Conservation (phyloP, 78 protist genomes). For the Dictyostelium capitatum region DNA sequence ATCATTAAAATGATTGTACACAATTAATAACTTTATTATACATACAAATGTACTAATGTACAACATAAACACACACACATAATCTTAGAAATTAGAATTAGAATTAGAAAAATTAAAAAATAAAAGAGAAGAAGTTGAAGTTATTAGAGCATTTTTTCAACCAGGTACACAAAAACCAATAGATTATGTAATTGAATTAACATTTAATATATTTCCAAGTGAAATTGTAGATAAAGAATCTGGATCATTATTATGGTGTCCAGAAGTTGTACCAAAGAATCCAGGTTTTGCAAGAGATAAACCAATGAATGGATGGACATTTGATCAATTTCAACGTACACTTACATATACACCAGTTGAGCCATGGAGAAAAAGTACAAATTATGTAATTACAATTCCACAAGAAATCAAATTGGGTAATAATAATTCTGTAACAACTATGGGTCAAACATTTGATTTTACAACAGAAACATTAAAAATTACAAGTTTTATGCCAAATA, state of each 20-base stretch:
- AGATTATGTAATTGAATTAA: constrained; percentile 21
- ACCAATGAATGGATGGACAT: constrained; percentile 61
- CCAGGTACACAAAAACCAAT: constrained; percentile 32
- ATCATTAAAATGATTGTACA: background rate
- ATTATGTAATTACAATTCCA: constrained; percentile 43
- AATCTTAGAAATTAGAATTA: background rate
- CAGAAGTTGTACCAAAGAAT: constrained; percentile 54
- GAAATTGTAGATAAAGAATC: constrained; percentile 48
- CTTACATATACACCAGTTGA: constrained; percentile 48
- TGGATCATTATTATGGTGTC: constrained; percentile 27
- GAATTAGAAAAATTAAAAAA: constrained; percentile 50
- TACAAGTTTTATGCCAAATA: background rate
- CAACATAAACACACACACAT: too few species aligned
- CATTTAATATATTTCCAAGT: constrained; percentile 34
- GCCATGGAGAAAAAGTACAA: constrained; percentile 55
- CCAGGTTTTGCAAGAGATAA: constrained; percentile 51
- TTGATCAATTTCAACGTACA: background rate
- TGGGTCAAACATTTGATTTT: constrained; percentile 39
- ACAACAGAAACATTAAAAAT: constrained; percentile 18
- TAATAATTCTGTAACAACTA: background rate
- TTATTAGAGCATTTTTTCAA: background rate
- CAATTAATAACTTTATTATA: background rate
- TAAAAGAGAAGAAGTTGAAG: constrained; percentile 53
- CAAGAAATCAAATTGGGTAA: background rate
- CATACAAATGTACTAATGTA: background rate